Conservation (phyloP, 1,284 basidiomycete species). For the Bjerkandera adusta region DNA sequence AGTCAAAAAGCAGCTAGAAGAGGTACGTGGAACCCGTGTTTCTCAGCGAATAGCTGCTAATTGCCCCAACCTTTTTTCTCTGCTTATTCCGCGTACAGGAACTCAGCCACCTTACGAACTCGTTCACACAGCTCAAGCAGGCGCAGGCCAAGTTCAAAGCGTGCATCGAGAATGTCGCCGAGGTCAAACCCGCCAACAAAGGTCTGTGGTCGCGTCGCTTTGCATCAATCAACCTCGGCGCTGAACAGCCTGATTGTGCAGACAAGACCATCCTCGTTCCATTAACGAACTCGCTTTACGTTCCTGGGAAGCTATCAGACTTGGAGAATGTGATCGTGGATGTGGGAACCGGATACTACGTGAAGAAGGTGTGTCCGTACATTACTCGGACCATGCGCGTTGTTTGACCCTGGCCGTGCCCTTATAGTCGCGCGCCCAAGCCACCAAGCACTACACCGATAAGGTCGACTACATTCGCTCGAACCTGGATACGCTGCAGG, state of each 20-base stretch:
- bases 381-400: too few relatives aligned
- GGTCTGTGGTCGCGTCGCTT: constrained; percentile 43
- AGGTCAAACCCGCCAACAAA: constrained; percentile 74
- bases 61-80: constrained; percentile 11
- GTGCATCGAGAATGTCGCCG: constrained; percentile 82
- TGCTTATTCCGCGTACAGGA: constrained; percentile 71
- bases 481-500: constrained; percentile 82
- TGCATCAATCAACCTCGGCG: not conserved
- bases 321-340: constrained; percentile 90
- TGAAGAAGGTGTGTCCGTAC: constrained; percentile 76
- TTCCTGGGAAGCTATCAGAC: constrained; percentile 88
- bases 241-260: constrained; percentile 29
- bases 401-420: too few relatives aligned
- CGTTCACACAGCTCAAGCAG: constrained; percentile 89
- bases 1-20: constrained; percentile 86
- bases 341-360: constrained; percentile 95
- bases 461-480: constrained; percentile 79
- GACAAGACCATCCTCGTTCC: constrained; percentile 90
- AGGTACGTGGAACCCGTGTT: constrained; percentile 46
- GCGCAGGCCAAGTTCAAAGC: constrained; percentile 91
- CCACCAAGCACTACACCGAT: constrained; percentile 69
- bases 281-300: constrained; percentile 91
- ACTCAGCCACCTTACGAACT: constrained; percentile 87
- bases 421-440: constrained; percentile 74
- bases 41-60: not conserved